Evolutionary conservation across 2,329 filamentous ascomycete species (phyloP).

Genomic region (Colletotrichum kahawae): DNA sequence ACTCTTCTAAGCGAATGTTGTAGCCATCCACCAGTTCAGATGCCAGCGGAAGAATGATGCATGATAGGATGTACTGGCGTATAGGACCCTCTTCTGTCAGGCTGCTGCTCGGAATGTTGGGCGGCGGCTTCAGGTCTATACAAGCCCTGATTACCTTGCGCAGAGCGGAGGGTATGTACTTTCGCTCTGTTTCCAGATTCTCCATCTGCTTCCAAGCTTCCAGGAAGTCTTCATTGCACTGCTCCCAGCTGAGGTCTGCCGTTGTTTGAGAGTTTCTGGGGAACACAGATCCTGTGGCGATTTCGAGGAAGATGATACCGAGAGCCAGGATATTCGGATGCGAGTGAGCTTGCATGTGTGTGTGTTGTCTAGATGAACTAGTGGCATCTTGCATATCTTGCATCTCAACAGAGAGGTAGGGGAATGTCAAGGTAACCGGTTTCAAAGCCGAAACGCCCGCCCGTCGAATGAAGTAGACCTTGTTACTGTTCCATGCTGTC

Average conservation of each 20-base stretch:
- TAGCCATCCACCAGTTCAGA: background rate
- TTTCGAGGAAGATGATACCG: background rate
- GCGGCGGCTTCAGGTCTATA: background rate
- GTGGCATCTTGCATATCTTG: background rate
- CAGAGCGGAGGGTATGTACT: background rate
- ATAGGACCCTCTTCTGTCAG: background rate
- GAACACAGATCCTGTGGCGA: background rate
- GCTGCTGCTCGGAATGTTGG: accelerated
- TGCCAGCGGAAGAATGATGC: background rate
- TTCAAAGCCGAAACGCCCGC: accelerated
- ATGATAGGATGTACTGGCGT: background rate
- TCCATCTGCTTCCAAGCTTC: background rate
- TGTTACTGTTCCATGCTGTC: background rate
- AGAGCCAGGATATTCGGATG: background rate
- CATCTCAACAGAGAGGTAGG: background rate
- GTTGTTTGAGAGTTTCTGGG: accelerated
- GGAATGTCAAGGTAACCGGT: background rate
- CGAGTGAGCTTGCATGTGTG: background rate
- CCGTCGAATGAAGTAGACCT: background rate
- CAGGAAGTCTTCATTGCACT: background rate
- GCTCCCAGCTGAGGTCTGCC: accelerated
- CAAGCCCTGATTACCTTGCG: background rate
- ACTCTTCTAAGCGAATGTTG: background rate
- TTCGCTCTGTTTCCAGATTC: background rate
- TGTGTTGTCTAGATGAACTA: accelerated